Evolutionary conservation across 192 early-diverging fungal species (phyloP), one percentile per base, ranked within the genome.

Genomic region (Martensiomyces pterosporus): DNA sequence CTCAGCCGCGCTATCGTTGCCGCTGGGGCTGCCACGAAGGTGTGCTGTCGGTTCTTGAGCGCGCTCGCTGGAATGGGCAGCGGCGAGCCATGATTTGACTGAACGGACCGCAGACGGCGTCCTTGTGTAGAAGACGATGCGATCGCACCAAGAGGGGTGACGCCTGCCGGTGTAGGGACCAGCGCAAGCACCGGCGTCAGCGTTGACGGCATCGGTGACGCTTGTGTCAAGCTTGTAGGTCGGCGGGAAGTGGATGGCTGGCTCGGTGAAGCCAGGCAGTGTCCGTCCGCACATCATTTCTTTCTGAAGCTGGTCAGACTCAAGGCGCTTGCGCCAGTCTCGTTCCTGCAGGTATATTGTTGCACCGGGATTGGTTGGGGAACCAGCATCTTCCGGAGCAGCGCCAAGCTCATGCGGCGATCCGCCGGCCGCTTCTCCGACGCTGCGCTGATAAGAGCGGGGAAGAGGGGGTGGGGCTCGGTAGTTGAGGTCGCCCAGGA

Each of bases 401-500:
- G n/a, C n/a, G n/a, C n/a, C n/a, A n/a, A n/a, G n/a, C 22, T 43
- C 24, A 24, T 32, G 42, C 42, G 24, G 23, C 22, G 19, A 21
- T 9, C 22, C 21, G n/a, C 3, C 23, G 10, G 12, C 42, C n/a
- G n/a, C n/a, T n/a, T n/a, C n/a, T n/a, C n/a, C n/a, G n/a, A n/a
- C n/a, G n/a, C n/a, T n/a, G n/a, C n/a, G n/a, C n/a, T n/a, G n/a
- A n/a, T n/a, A n/a, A n/a, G n/a, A n/a, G n/a, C n/a, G n/a, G n/a
- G n/a, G n/a, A n/a, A n/a, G n/a, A n/a, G n/a, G n/a, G n/a, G n/a
- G n/a, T n/a, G n/a, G n/a, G 14, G 42, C 42, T 14, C 42, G 42
- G 42, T 43, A 43, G 24, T 43, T 43, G 42, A 43, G 42, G 24
- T 43, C 42, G 42, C 42, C 42, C 9, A 24, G 22, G 24, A 43